Conservation (phyloP, 345 rosid species). For the Reutealis trisperma region DNA sequence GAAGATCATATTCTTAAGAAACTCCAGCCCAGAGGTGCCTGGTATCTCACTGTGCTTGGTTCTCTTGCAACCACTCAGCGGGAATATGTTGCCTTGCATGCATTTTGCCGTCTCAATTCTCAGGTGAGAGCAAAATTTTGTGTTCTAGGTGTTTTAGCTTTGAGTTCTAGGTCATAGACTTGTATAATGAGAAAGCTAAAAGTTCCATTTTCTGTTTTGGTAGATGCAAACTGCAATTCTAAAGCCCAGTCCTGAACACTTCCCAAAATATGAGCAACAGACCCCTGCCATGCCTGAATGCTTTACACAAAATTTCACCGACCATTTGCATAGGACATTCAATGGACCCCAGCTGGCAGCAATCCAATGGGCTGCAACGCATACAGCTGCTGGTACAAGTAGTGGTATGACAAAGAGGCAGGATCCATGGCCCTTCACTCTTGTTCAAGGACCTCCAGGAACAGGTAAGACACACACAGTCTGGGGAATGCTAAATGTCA, state of each 20-base stretch:
- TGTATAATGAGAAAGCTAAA: slow-evolving; percentile 23
- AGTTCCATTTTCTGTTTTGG: slow-evolving; percentile 16
- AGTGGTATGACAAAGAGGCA: slow-evolving; percentile 78
- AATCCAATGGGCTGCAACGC: slow-evolving; percentile 98
- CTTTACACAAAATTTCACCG: slow-evolving; percentile 81
- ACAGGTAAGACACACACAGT: slow-evolving; percentile 99
- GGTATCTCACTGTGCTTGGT: slow-evolving; percentile 96
- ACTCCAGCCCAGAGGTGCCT: slow-evolving; percentile 74
- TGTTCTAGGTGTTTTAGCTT: background rate
- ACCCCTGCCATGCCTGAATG: slow-evolving; percentile 93
- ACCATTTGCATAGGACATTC: slow-evolving; percentile 76
- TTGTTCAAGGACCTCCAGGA: slow-evolving; percentile 99
- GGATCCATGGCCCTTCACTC: slow-evolving; percentile 99
- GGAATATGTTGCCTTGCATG: slow-evolving; percentile 97
- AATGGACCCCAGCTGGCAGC: slow-evolving; percentile 93
- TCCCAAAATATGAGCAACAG: slow-evolving; percentile 91
- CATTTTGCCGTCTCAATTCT: slow-evolving; percentile 89
- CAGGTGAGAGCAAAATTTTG: slow-evolving; percentile 55
- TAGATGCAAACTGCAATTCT: slow-evolving; percentile 98
- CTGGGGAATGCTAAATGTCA: slow-evolving; percentile 99
- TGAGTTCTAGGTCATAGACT: slow-evolving; percentile 19
- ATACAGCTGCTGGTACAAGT: slow-evolving; percentile 98
- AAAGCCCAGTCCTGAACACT: slow-evolving; percentile 87
- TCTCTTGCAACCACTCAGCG: slow-evolving; percentile 99
- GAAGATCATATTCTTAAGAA: slow-evolving; percentile 88